These are phyloP conservation scores for Colletotrichum endophyticum DNA, from an alignment of 2,329 filamentous ascomycete genomes.

Conservation along the genomic window DNA sequence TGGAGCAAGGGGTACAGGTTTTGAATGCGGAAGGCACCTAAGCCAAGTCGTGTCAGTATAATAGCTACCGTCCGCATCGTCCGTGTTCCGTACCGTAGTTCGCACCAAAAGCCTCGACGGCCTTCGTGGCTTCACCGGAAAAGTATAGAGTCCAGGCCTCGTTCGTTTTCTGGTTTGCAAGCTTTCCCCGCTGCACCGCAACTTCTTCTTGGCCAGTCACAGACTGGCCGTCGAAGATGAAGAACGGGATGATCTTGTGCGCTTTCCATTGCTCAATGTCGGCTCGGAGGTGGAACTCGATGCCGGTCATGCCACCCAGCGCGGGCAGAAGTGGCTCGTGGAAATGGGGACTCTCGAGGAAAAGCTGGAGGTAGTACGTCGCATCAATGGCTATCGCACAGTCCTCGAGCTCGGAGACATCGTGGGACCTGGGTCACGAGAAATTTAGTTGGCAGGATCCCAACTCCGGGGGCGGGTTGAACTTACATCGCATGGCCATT, in stretches of 20 bases:
- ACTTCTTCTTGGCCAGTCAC: constrained; percentile 77
- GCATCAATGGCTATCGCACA: constrained; percentile 86
- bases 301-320: constrained; percentile 84
- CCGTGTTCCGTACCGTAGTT: constrained; percentile 66
- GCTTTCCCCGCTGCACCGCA: constrained; percentile 65
- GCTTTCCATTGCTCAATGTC: constrained; percentile 77
- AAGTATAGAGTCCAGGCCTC: constrained; percentile 90
- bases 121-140: constrained; percentile 76
- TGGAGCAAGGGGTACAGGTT: constrained; percentile 81
- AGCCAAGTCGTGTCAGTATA: neutral
- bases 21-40: constrained; percentile 74
- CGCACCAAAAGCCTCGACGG: constrained; percentile 82
- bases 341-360: constrained; percentile 72
- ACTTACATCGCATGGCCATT: constrained; percentile 36
- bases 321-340: constrained; percentile 90
- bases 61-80: constrained; percentile 2
- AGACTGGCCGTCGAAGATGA: constrained; percentile 90
- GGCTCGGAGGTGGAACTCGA: constrained; percentile 75
- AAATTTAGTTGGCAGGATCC: neutral
- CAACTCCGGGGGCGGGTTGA: neutral
- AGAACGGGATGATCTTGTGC: constrained; percentile 77
- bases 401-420: constrained; percentile 74
- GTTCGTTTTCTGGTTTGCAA: constrained; percentile 73
- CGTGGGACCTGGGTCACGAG: constrained; percentile 52
- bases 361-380: constrained; percentile 81